Conservation (phyloP, 2,329 filamentous ascomycete genomes). For the Aureobasidium sp. region DNA sequence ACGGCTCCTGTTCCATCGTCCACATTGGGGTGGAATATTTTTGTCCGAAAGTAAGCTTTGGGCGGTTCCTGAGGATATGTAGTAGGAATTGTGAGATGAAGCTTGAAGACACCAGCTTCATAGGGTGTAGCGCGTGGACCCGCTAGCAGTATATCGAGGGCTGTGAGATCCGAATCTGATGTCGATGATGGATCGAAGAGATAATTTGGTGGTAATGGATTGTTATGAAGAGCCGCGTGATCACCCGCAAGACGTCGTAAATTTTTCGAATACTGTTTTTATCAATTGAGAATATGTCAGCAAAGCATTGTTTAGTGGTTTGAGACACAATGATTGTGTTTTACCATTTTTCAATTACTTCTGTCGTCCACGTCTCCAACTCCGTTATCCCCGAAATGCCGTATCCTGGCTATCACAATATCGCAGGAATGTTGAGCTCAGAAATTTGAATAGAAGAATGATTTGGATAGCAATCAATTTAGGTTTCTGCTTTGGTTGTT, state of each 20-base stretch:
- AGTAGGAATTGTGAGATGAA: constrained; percentile 53
- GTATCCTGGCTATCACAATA: not conserved
- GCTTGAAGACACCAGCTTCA: constrained; percentile 49
- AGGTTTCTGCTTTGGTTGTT: not conserved
- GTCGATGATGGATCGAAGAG: constrained; percentile 42
- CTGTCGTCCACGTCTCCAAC: not conserved
- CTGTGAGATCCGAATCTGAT: constrained; percentile 48
- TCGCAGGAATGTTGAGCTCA: not conserved
- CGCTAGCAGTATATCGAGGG: constrained; percentile 51
- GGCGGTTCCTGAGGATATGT: constrained; percentile 48
- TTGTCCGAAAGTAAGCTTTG: constrained; percentile 54
- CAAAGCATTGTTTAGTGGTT: too few species aligned
- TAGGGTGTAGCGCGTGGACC: constrained; percentile 56
- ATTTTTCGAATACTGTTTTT: constrained; percentile 39
- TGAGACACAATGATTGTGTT: not conserved
- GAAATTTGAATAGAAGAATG: not conserved
- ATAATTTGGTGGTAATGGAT: constrained; percentile 54
- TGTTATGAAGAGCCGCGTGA: constrained; percentile 49
- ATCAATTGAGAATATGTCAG: not conserved
- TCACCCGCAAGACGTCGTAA: constrained; percentile 54
- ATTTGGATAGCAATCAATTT: not conserved
- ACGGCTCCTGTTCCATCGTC: constrained; percentile 55
- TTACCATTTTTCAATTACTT: not conserved
- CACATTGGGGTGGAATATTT: constrained; percentile 59
- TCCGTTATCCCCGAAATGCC: not conserved